Percentiles rank a stretch among this genome's conserved stretches.
phyloP scores from a whole-genome alignment of 1,284 basidiomycete genomes.

The Cryptococcus neoformans region DNA sequence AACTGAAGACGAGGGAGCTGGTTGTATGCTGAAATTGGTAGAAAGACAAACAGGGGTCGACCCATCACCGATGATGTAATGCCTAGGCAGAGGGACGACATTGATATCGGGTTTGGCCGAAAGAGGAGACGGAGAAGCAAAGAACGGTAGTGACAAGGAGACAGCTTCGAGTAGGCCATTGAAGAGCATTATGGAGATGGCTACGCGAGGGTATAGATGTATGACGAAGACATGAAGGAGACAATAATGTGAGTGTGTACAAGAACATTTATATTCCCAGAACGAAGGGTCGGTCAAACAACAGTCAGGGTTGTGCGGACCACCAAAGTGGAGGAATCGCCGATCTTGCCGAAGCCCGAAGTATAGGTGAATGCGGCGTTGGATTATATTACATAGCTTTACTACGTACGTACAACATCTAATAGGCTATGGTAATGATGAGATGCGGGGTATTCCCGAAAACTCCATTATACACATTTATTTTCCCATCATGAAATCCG shows the following conservation, averaged over 20 bases:
- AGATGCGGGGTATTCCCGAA: not conserved
- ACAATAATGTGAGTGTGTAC: not conserved
- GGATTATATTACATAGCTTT: too few species aligned
- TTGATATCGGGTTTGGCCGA: not conserved
- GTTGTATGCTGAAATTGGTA: constrained; percentile 2
- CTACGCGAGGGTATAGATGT: not conserved
- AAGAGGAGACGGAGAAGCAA: not conserved
- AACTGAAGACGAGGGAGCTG: not conserved
- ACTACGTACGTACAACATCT: too few species aligned
- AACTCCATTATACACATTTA: too few species aligned
- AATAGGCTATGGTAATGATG: too few species aligned
- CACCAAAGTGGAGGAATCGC: too few species aligned
- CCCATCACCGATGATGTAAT: constrained; percentile 1
- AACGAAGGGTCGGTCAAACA: too few species aligned
- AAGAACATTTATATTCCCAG: not conserved
- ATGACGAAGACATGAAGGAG: not conserved
- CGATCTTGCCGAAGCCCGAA: too few species aligned
- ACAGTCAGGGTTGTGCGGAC: too few species aligned
- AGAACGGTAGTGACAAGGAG: not conserved
- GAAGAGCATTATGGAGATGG: not conserved
- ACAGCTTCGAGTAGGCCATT: not conserved
- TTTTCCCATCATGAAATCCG: too few species aligned
- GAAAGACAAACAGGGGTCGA: constrained; percentile 43
- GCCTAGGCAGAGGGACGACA: not conserved
- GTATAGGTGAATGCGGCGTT: too few species aligned